Evolutionary conservation across 352 stramenopile species (phyloP), one percentile per base, ranked within the genome.

Genomic region (Thraustotheca clavata): DNA sequence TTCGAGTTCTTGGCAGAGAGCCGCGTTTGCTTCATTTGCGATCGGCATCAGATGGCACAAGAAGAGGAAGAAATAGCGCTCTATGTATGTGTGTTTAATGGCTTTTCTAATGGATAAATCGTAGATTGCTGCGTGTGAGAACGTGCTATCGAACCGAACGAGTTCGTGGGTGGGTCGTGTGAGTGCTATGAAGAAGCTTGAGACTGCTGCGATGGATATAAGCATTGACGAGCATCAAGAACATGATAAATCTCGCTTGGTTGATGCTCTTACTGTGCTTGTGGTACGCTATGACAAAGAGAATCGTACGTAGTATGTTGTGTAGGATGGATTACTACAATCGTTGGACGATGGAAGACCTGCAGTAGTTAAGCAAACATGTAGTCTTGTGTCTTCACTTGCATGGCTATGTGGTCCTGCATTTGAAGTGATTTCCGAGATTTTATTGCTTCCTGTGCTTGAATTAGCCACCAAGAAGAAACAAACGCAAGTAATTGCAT

Each of bases 1-100:
- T 52, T 83, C 71, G 0, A 94, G 75, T 40, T 90, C 85, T 43
- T 87, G 77, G n/a, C 88, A 76, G 3, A 94, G 62, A 59, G 74
- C 29, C 47, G 88, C 79, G 67, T 94, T 94, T 36, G 38, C 79
- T 16, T 67, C 74, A 40, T 89, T 66, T 34, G 69, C 69, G 40
- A 82, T 91, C 50, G 75, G 74, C 29, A 79, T 55, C 20, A 52
- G 12, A n/a, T 52, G 46, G 1, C 20, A 46, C 16, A 18, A 46
- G 16, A 46, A 46, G 16, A n/a, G n/a, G n/a, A 52, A 52, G 43
- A 31, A 35, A 52, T 24, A 8, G 43, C 11, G 24, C 24, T 14
- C 43, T 2, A 52, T 52, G 43, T 9, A 52, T 11, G 34, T 24
- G 43, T 31, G 3, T 11, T 52, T 27, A n/a, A n/a, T n/a, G n/a